A percentile compares a stretch with the other conserved stretches of the same genome.
phyloP scores from a whole-genome alignment of 352 stramenopile species.

The Phytopythium montanum region DNA sequence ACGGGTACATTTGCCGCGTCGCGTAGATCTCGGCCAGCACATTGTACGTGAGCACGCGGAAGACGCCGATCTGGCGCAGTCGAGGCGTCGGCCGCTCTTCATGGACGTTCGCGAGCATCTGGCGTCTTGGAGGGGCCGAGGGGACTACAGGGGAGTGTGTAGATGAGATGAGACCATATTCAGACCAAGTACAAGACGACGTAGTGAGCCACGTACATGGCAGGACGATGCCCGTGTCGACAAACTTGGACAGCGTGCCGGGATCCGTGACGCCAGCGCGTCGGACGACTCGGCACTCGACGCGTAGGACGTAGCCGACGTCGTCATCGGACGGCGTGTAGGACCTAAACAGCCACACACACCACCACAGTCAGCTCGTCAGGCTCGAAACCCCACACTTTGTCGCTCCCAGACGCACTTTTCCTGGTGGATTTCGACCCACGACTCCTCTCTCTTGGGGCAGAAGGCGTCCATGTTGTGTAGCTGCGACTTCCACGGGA shows the following conservation, averaged over 20 bases:
- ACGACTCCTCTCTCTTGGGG: slow-evolving; percentile 44
- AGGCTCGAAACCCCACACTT: no score
- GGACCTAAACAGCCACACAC: slow-evolving; percentile 20
- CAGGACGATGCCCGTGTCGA: slow-evolving; percentile 83
- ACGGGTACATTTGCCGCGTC: slow-evolving; percentile 93
- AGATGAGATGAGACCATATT: not conserved
- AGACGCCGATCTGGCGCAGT: slow-evolving; percentile 73
- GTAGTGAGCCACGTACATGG: slow-evolving; percentile 53
- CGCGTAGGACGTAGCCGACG: slow-evolving; percentile 75
- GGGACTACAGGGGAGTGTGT: slow-evolving; percentile 44
- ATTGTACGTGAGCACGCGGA: slow-evolving; percentile 90
- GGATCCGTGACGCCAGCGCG: slow-evolving; percentile 21
- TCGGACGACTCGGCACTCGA: slow-evolving; percentile 72
- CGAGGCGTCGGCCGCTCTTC: slow-evolving; percentile 71
- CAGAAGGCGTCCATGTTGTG: slow-evolving; percentile 58
- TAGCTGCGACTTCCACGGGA: slow-evolving; percentile 61
- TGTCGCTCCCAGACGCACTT: slow-evolving; percentile 32
- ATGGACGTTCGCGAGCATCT: slow-evolving; percentile 82
- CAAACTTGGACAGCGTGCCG: slow-evolving; percentile 60
- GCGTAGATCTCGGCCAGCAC: slow-evolving; percentile 91
- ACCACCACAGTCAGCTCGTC: not conserved
- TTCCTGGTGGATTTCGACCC: slow-evolving; percentile 59
- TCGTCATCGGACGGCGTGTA: slow-evolving; percentile 67
- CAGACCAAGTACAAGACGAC: slow-evolving; percentile 1
- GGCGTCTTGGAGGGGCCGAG: slow-evolving; percentile 62